Evolutionary conservation across 768 basidiomycete species (phyloP), one percentile per base, ranked within the genome.

Genomic region (Mycena leptocephala): DNA sequence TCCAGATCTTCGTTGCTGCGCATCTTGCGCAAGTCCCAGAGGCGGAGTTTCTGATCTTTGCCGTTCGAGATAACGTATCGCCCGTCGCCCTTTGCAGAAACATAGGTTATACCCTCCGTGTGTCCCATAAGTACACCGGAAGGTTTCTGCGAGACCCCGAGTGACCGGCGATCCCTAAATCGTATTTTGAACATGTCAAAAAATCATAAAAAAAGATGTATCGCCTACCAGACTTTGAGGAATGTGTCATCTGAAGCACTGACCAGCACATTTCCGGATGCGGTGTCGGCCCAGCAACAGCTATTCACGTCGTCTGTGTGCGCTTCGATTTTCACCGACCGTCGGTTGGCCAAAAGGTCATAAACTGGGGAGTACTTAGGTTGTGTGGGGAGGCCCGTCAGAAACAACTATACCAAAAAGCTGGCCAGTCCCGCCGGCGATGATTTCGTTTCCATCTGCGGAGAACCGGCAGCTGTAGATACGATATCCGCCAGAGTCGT

Each of bases 1-100:
- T 95, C 93, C 78, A 92, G 93, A 53, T 97, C 93, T 22, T 87
- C 83, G 80, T 90, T 94, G 75, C 89, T 93, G 51, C 93, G 89
- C 98, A 99, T 99, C 85, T 94, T 97, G 62, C 98, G 93, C 56
- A 99, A 87, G 85, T 99, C 98, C 95, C 98, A 99, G 28, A 99
- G 85, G 9, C 97, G 93, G 63, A 97, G 87, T 1, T 95, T 92
- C 80, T 99, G 97, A 82, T 99, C 98, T 85, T 99, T 99, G 43
- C 97, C 97, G 80, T 99, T 99, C 22, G 96, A 97, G 56, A 99
- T 93, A 58, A 98, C 88, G 82, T 99, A 99, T 74, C 98, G 93
- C 11, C 98, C 98, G 81, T 99, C 98, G 7, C 98, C 98, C 80
- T 98, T 99, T 1, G 98, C 94, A 39, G 96, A 95, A 18, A 98